phyloP scores from a whole-genome alignment of 306 rosid genomes.

The Prunus persica region DNA sequence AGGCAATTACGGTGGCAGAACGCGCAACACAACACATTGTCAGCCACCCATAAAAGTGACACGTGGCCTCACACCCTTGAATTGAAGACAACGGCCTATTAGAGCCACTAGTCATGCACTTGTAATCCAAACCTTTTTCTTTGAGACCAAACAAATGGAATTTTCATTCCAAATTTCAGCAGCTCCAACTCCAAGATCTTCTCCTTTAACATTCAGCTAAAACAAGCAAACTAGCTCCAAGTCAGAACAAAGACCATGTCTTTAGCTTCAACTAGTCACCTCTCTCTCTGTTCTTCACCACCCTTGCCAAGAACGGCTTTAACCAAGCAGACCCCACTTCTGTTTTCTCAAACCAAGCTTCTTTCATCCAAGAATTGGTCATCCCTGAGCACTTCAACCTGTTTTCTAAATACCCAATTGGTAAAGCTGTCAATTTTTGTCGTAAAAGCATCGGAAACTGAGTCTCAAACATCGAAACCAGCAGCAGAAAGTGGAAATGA shows the following conservation, averaged over 20 bases:
- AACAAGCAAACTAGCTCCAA: neutral
- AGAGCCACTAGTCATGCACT: slow-evolving; percentile 26
- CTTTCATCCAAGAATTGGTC: slow-evolving; percentile 34
- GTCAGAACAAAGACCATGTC: slow-evolving; percentile 43
- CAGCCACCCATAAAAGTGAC: neutral
- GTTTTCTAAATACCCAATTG: slow-evolving; percentile 32
- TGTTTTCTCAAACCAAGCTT: slow-evolving; percentile 30
- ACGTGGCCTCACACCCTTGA: slow-evolving; percentile 22
- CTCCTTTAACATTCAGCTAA: slow-evolving; percentile 1
- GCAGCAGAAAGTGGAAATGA: slow-evolving; percentile 32
- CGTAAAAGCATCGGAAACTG: slow-evolving; percentile 58
- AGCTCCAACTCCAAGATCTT: neutral
- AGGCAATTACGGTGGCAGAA: neutral
- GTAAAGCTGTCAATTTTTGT: slow-evolving; percentile 34
- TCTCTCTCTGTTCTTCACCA: slow-evolving; percentile 52
- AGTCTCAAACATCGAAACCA: slow-evolving; percentile 35
- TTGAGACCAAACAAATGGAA: slow-evolving; percentile 11
- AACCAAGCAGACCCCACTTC: slow-evolving; percentile 29
- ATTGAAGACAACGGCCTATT: neutral
- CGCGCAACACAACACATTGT: neutral
- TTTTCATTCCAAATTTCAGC: neutral
- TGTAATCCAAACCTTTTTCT: slow-evolving; percentile 20
- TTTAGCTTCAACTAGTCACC: slow-evolving; percentile 48
- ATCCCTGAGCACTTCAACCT: slow-evolving; percentile 23
- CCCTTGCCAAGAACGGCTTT: slow-evolving; percentile 46